phyloP scores from a whole-genome alignment of 2,329 filamentous ascomycete genomes.

The Fusarium anguioides region DNA sequence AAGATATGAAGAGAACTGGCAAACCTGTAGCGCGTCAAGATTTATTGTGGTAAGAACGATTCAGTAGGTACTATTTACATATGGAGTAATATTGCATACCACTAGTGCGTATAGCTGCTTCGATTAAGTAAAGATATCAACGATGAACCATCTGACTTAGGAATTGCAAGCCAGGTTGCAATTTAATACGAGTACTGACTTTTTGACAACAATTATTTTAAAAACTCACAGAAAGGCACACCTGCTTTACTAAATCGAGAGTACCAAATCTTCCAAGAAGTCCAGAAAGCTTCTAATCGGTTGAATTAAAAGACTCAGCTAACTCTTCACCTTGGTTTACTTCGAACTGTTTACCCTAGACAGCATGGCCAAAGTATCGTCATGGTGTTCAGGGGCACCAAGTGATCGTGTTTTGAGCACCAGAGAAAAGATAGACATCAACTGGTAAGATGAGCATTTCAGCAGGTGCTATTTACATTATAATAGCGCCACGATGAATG shows the following conservation, averaged over 20 bases:
- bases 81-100: too few relatives aligned
- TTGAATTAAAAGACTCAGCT: too few relatives aligned
- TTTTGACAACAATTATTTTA: not conserved
- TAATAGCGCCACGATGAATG: not conserved
- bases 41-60: too few relatives aligned
- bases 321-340: not conserved
- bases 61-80: too few relatives aligned
- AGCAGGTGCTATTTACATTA: not conserved
- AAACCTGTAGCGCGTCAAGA: too few relatives aligned
- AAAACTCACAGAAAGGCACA: not conserved
- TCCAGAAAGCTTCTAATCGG: not conserved
- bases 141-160: too few relatives aligned
- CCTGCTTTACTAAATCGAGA: too few relatives aligned
- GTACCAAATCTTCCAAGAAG: not conserved
- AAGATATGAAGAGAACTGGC: too few relatives aligned
- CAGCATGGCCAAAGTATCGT: not conserved
- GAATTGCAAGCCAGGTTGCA: too few relatives aligned
- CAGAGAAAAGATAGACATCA: not conserved
- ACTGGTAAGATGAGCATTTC: not conserved
- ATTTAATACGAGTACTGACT: not conserved
- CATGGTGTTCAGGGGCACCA: not conserved
- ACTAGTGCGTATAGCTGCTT: too few relatives aligned
- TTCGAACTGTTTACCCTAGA: not conserved
- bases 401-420: not conserved
- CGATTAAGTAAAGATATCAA: too few relatives aligned